Evolutionary conservation across 371 early-diverging fungal species (phyloP).

Genomic region (Mortierella sp.): DNA sequence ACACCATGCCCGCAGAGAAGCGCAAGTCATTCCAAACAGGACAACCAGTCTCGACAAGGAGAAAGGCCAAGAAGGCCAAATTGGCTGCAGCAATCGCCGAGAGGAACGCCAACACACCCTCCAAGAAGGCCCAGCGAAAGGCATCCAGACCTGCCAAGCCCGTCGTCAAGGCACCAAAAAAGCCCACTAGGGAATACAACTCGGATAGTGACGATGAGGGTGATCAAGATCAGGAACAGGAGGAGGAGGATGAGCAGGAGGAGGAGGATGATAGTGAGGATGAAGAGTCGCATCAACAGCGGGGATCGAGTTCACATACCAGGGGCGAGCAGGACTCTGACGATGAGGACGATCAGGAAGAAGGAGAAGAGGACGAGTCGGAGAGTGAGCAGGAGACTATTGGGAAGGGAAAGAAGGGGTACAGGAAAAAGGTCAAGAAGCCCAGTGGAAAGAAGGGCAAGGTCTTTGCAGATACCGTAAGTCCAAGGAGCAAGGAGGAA

Average conservation of each 20-base stretch:
- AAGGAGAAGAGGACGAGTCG: conserved; percentile 18
- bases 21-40: conserved; percentile 47
- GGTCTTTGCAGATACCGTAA: conserved; percentile 50
- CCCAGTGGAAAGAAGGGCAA: conserved; percentile 57
- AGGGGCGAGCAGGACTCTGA: conserved; percentile 8
- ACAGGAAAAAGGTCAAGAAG: conserved; percentile 48
- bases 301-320: background rate
- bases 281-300: too few relatives aligned
- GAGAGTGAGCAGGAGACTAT: conserved; percentile 20
- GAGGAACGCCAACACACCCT: conserved; percentile 21
- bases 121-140: conserved; percentile 42
- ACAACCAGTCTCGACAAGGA: conserved; percentile 45
- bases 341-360: conserved; percentile 17
- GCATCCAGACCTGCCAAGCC: conserved; percentile 16
- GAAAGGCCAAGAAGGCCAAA: conserved; percentile 51
- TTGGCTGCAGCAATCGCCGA: conserved; percentile 22
- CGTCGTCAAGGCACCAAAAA: too few relatives aligned
- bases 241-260: conserved; percentile 11
- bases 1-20: conserved; percentile 38
- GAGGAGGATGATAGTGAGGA: background rate
- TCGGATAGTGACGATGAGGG: conserved; percentile 28
- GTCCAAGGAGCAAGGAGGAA: background rate
- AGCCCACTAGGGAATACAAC: conserved; percentile 6
- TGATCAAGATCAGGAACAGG: conserved; percentile 23
- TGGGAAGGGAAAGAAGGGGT: conserved; percentile 48